phyloP scores from a whole-genome alignment of 2,329 filamentous ascomycete species.

The Purpureocillium lavendulum region DNA sequence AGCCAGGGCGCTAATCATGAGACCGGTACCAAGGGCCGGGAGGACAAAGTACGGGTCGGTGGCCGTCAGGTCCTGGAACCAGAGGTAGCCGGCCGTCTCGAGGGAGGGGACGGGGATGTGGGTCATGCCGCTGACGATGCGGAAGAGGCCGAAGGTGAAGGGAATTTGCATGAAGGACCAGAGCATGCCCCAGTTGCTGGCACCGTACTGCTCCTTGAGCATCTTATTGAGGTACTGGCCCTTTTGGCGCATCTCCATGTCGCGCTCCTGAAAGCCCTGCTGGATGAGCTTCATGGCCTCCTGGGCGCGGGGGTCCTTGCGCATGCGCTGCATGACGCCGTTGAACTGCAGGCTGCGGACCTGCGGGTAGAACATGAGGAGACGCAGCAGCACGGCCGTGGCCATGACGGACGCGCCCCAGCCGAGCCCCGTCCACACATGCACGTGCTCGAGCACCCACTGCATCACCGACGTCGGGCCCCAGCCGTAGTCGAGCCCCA shows the following conservation, averaged over 20 bases:
- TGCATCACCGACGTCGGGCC: conserved; percentile 69
- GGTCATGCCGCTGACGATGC: conserved; percentile 65
- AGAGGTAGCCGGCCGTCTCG: conserved; percentile 60
- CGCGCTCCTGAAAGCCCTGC: conserved; percentile 29
- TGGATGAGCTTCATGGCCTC: conserved; percentile 42
- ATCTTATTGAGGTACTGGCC: conserved; percentile 25
- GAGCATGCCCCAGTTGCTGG: conserved; percentile 22
- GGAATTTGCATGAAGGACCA: conserved; percentile 44
- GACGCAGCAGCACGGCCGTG: conserved; percentile 57
- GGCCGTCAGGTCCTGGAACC: conserved; percentile 71
- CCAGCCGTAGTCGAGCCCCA: conserved; percentile 83
- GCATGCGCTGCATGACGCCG: conserved; percentile 53
- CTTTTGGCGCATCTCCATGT: conserved; percentile 29
- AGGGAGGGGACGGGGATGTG: conserved; percentile 73
- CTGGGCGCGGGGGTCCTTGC: conserved; percentile 43
- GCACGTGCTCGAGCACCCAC: conserved; percentile 71
- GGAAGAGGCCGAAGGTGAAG: conserved; percentile 74
- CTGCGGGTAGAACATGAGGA: conserved; percentile 55
- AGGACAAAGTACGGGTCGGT: conserved; percentile 72
- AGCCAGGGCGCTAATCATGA: conserved; percentile 50
- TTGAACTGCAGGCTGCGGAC: conserved; percentile 23
- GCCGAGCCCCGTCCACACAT: conserved; percentile 65
- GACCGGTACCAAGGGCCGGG: conserved; percentile 50
- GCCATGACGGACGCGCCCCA: conserved; percentile 74
- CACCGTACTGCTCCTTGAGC: conserved; percentile 26